Evolutionary conservation across 352 stramenopile species (phyloP), one percentile per base, ranked within the genome.

Genomic region (Phytopythium cucurbitacearum): DNA sequence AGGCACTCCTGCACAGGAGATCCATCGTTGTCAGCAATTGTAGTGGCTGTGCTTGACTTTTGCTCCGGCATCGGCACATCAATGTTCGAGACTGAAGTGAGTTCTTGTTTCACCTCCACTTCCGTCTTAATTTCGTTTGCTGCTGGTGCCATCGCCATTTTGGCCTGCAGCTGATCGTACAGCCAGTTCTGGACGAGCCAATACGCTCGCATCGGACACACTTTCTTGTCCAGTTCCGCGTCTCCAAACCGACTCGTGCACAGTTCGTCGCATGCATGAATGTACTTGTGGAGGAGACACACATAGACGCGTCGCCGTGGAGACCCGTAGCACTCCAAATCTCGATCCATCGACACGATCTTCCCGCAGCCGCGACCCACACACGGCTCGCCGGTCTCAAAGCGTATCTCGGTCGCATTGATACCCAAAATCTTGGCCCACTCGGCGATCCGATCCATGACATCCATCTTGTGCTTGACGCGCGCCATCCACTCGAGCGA

Each of bases 401-500:
- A 91, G 6, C 76, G 79, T 35, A 91, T 55, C 15, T 91, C 72
- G 1, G 72, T 85, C n/a, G 81, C 67, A 45, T 76, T 60, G 12
- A 91, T 69, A 4, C 57, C 60, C 12, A 89, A 61, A 11, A 91
- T 59, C 55, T 76, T 85, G 13, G 74, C 77, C 81, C 81, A 91
- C 49, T 86, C 73, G 7, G 81, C 64, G 45, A 91, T 86, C 7
- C 75, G 71, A 38, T 84, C 81, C 79, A 91, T 91, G 1, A 91
- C 81, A 47, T 91, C 81, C 79, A 89, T 91, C 53, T 91, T 91
- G 76, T 91, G 79, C 56, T 91, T 89, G 12, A 91, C 74, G 4
- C 81, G 76, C 6, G 74, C 76, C 76, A 91, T 89, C 81, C 81
- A 91, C 61, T 91, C 81, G 3, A 91, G 65, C 4, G 78, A 89